Base-by-base conservation (phyloP, 257 asterid species). In the Nicotiana obtusifolia region DNA sequence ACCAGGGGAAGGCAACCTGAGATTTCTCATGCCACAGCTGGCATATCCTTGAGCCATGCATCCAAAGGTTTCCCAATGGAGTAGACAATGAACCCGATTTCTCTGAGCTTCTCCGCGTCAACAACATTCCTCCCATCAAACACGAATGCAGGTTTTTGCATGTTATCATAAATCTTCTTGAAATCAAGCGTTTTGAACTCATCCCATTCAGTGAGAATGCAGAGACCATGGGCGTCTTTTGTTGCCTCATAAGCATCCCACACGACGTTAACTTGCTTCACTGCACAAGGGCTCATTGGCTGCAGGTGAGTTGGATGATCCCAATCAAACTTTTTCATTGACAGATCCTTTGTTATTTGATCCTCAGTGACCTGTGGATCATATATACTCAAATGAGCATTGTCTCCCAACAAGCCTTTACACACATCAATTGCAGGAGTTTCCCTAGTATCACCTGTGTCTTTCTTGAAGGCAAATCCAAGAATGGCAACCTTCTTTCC, bases 391-490 rank as follows among this genome's bases (percentile, higher is more conserved):
- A 89, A 68, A 2, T 33, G 81, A 10, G 91, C 91, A 30, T 82
- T 88, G 66, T 89, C 93, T 19, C 86, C 88, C 33, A 89, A 10
- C 17, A 89, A 87, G 10, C 90, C 90, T 79, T 88, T 82, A 81
- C 90, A 89, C 31, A 88, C 89, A 41, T 89, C 91, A 13, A 89
- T 89, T 10, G 90, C 90, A 0, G 93, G 90, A 15, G 93, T 89
- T 80, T 89, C 92, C 47, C 92, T 80, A 0, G 92, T 89, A 67
- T 89, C 92, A 4, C 91, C 91, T 0, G 91, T 89, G 61, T 89
- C 93, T 83, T 89, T 89, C 87, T 89, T 88, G 86, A 89, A 89
- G 17, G 91, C 87, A 41, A 90, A 90, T 14, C 93, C 93, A 53
- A 90, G 80, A 69, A 90, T 64, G 5, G 89, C 89, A 35, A 90